Evolutionary conservation across 2,329 filamentous ascomycete genomes (phyloP).

Genomic region (Pseudogymnoascus sp.): DNA sequence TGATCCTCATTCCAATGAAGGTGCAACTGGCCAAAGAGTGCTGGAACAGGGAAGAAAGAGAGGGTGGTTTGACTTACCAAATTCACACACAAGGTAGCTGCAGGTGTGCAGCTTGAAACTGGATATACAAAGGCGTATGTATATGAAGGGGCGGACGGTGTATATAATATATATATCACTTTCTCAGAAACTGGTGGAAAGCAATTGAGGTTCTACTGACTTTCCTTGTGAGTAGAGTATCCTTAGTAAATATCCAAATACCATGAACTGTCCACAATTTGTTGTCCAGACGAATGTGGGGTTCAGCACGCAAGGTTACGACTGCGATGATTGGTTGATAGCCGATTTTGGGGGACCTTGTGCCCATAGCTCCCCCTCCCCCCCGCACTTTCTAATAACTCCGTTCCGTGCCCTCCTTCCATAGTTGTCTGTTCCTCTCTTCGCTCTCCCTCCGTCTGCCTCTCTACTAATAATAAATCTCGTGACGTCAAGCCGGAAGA

Average conservation of each 20-base stretch:
- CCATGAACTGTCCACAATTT: constrained; percentile 10
- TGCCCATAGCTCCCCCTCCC: constrained; percentile 1
- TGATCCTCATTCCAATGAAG: constrained; percentile 3
- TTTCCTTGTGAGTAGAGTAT: not conserved
- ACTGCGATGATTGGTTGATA: not conserved
- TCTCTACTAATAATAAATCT: not conserved
- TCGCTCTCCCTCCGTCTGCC: not conserved
- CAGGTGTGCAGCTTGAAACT: constrained; percentile 8
- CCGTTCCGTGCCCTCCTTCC: not conserved
- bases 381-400: constrained; percentile 2
- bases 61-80: not conserved
- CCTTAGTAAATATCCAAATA: constrained; percentile 2
- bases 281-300: constrained; percentile 7
- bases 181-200: not conserved
- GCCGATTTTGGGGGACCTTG: not conserved
- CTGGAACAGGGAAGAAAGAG: not conserved
- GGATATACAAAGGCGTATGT: not conserved
- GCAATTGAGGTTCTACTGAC: constrained; percentile 5
- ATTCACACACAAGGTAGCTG: constrained; percentile 1
- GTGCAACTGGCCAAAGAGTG: constrained; percentile 1
- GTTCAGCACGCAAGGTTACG: constrained; percentile 9
- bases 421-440: not conserved
- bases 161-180: not conserved
- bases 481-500: not conserved
- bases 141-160: not conserved